Evolutionary conservation across 768 basidiomycete genomes (phyloP).

Genomic region (Atractiella rhizophila): DNA sequence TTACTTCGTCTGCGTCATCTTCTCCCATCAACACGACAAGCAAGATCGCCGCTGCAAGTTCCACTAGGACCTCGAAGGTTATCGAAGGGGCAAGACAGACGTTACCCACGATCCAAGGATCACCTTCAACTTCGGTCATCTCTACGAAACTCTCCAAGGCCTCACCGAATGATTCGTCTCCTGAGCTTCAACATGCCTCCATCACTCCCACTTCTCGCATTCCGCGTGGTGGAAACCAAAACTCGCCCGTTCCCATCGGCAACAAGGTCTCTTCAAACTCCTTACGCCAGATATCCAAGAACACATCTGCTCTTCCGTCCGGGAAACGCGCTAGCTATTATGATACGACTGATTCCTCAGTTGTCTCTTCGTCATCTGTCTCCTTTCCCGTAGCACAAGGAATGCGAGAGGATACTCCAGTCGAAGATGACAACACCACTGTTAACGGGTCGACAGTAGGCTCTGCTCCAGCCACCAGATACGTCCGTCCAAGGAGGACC

Average conservation of each 20-base stretch:
- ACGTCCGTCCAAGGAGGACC: no score
- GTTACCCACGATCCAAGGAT: conserved; percentile 76
- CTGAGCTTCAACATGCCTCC: no score
- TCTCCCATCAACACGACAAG: conserved; percentile 19
- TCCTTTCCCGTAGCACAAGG: no score
- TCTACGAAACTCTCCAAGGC: neutral
- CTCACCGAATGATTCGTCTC: no score
- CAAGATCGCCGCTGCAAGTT: neutral
- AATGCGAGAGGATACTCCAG: no score
- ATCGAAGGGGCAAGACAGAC: conserved; percentile 5
- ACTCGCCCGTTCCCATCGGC: neutral
- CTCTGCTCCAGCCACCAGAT: no score
- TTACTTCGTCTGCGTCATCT: conserved; percentile 30
- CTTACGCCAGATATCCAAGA: neutral
- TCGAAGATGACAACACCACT: no score
- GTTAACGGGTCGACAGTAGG: no score
- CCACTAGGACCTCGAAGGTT: conserved; percentile 2
- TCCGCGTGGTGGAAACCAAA: no score
- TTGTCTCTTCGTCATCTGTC: no score
- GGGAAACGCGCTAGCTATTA: conserved; percentile 1
- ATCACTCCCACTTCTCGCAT: no score
- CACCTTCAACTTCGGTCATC: conserved; percentile 34
- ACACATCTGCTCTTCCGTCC: neutral
- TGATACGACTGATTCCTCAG: no score
- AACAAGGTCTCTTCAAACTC: neutral